Evolutionary conservation across 2,329 filamentous ascomycete genomes (phyloP).

Genomic region (Exserohilum rostratum): DNA sequence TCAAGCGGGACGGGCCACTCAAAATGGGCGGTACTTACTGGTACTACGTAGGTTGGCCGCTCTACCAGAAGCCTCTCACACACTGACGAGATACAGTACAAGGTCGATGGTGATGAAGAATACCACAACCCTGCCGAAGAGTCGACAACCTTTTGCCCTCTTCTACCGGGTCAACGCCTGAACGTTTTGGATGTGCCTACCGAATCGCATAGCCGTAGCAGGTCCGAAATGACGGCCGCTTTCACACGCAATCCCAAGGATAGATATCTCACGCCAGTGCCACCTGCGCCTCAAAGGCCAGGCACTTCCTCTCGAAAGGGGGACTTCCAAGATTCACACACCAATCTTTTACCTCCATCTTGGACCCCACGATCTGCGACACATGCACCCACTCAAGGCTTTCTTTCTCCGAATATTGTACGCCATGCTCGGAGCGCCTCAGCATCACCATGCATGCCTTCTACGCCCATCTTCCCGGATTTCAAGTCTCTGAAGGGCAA

Average conservation of each 20-base stretch:
- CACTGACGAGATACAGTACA: constrained; percentile 69
- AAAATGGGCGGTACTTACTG: constrained; percentile 95
- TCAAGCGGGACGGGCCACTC: constrained; percentile 75
- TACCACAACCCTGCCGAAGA: constrained; percentile 74
- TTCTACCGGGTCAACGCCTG: constrained; percentile 84
- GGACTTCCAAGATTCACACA: constrained; percentile 23
- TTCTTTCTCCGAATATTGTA: constrained; percentile 30
- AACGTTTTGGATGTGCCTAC: constrained; percentile 83
- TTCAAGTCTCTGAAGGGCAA: constrained; percentile 43
- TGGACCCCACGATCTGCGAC: constrained; percentile 39
- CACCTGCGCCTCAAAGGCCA: constrained; percentile 48
- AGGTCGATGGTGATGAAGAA: constrained; percentile 81
- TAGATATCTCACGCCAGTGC: constrained; percentile 74
- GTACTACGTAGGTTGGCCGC: constrained; percentile 76
- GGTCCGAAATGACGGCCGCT: constrained; percentile 69
- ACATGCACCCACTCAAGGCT: constrained; percentile 29
- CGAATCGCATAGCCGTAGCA: constrained; percentile 67
- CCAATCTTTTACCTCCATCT: constrained; percentile 26
- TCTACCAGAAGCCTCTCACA: not conserved
- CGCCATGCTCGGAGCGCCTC: constrained; percentile 41
- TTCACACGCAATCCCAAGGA: constrained; percentile 80
- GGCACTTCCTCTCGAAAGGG: constrained; percentile 26
- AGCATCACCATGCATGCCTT: constrained; percentile 45
- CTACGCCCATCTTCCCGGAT: constrained; percentile 38
- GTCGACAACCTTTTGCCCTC: constrained; percentile 79